Percentiles rank a stretch among this genome's conserved stretches.
phyloP scores from a whole-genome alignment of 306 rosid species.

The Sicyos edulis region DNA sequence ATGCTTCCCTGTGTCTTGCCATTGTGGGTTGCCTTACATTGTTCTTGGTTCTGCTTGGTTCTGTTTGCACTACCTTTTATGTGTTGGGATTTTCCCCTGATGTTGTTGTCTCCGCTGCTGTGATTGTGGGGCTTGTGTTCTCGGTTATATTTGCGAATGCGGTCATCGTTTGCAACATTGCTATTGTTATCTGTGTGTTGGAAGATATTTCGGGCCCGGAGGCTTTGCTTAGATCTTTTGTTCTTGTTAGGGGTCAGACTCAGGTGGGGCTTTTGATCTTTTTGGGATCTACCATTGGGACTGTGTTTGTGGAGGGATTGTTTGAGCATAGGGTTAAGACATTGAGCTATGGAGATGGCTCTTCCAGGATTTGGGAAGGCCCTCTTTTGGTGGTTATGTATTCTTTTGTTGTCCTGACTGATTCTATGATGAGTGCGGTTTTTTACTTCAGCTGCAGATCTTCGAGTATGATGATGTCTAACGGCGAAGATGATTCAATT shows the following conservation, averaged over 20 bases:
- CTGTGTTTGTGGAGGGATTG: conserved; percentile 85
- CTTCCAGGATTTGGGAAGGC: conserved; percentile 96
- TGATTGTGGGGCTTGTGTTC: conserved; percentile 58
- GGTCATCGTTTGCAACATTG: conserved; percentile 64
- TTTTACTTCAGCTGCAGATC: conserved; percentile 73
- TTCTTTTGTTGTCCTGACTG: conserved; percentile 77
- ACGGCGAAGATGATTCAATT: conserved; percentile 28
- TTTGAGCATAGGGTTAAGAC: conserved; percentile 93
- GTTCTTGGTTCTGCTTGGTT: conserved; percentile 63
- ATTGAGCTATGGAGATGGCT: conserved; percentile 93
- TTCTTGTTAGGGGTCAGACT: conserved; percentile 73
- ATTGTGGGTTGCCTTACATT: conserved; percentile 58
- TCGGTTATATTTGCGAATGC: conserved; percentile 78
- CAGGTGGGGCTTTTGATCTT: conserved; percentile 83
- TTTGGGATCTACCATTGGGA: conserved; percentile 82
- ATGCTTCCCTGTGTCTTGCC: conserved; percentile 59
- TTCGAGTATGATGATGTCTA: conserved; percentile 30
- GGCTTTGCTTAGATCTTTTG: conserved; percentile 68
- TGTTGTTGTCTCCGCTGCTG: conserved; percentile 51
- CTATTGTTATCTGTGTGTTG: conserved; percentile 70
- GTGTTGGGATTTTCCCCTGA: conserved; percentile 46
- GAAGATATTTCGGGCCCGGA: conserved; percentile 92
- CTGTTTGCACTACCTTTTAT: conserved; percentile 57
- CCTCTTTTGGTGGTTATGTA: conserved; percentile 93
- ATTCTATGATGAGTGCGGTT: conserved; percentile 88